phyloP scores from a whole-genome alignment of 495 filamentous ascomycete genomes.

The Penicillium desertorum region DNA sequence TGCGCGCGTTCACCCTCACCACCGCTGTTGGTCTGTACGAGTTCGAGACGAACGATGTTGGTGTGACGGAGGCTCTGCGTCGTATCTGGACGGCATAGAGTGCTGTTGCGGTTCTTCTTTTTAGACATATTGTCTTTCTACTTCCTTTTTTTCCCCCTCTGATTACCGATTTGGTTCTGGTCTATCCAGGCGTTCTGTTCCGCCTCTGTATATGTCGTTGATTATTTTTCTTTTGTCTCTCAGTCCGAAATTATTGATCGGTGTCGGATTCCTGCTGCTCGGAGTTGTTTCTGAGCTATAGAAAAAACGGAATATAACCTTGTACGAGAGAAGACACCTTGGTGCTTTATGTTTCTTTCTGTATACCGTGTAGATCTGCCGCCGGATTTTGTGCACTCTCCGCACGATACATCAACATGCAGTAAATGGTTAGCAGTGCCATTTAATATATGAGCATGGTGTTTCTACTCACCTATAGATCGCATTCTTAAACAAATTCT shows the following conservation, averaged over 20 bases:
- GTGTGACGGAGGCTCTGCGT: constrained; percentile 83
- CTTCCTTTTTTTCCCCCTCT: constrained; percentile 25
- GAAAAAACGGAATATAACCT: constrained; percentile 18
- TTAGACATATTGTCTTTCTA: constrained; percentile 29
- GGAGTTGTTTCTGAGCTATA: constrained; percentile 8
- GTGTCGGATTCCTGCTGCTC: constrained; percentile 24
- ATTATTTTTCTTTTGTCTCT: constrained; percentile 29
- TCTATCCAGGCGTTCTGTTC: constrained; percentile 41
- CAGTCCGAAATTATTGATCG: constrained; percentile 23
- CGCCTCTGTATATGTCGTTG: constrained; percentile 43
- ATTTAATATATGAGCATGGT: background rate
- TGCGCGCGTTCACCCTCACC: constrained; percentile 73
- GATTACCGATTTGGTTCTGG: constrained; percentile 19
- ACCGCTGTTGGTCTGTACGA: constrained; percentile 91
- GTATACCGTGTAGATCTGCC: background rate
- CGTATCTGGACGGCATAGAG: constrained; percentile 75
- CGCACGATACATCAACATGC: background rate
- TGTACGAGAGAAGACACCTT: constrained; percentile 14
- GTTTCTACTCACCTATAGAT: background rate
- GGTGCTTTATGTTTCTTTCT: background rate
- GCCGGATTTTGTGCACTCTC: background rate
- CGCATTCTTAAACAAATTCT: background rate
- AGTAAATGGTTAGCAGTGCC: too few species aligned
- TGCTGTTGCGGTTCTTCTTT: constrained; percentile 16
- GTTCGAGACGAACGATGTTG: constrained; percentile 99